Conservation (phyloP, 2,329 filamentous ascomycete species). For the Coniochaeta sp. region DNA sequence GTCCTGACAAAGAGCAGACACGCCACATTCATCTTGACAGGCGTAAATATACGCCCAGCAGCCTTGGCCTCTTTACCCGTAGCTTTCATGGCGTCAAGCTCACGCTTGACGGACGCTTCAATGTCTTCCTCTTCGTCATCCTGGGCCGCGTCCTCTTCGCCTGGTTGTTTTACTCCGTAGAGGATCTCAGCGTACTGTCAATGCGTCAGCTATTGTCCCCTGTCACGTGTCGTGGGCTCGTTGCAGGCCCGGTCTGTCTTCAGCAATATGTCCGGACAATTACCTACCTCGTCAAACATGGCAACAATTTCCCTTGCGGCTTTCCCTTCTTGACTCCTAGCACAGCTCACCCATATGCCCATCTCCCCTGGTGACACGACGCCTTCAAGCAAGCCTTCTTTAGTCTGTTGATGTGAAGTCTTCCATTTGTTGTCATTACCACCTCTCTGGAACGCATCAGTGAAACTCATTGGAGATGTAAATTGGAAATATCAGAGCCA, state of each 20-base stretch:
- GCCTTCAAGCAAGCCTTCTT: conserved; percentile 28
- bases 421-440: conserved; percentile 52
- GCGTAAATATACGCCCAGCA: conserved; percentile 40
- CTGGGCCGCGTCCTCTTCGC: conserved; percentile 17
- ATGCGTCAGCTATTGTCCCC: conserved; percentile 8
- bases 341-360: conserved; percentile 74
- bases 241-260: background rate
- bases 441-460: conserved; percentile 23
- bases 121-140: conserved; percentile 47
- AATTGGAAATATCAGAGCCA: too few species aligned
- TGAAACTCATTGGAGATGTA: background rate
- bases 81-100: conserved; percentile 56
- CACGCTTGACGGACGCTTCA: conserved; percentile 63
- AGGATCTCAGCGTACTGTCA: conserved; percentile 57
- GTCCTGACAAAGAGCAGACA: conserved; percentile 58
- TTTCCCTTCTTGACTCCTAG: conserved; percentile 62
- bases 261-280: background rate
- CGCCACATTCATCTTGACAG: conserved; percentile 48
- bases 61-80: conserved; percentile 27
- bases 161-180: conserved; percentile 40
- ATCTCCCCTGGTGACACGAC: conserved; percentile 58
- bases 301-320: conserved; percentile 59
- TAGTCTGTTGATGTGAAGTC: conserved; percentile 50
- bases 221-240: background rate
- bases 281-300: conserved; percentile 57